phyloP scores from a whole-genome alignment of 768 basidiomycete species.

The Lepiota subincarnata region DNA sequence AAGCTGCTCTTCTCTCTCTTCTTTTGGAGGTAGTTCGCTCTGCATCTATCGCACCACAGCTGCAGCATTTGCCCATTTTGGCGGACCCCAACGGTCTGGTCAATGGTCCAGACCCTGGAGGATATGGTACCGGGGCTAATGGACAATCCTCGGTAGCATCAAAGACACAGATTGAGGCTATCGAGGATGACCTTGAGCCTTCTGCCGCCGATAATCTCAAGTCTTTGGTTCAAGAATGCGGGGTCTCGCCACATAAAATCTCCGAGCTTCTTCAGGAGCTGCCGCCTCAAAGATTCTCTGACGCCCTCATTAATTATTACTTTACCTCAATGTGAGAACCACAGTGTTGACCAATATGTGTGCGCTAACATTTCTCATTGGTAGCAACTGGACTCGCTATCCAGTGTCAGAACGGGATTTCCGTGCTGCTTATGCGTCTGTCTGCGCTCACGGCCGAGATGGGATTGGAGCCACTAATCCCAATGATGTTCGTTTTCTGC shows the following conservation, averaged over 20 bases:
- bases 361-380: slow-evolving; percentile 14
- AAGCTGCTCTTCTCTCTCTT: slow-evolving; percentile 10
- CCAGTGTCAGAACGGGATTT: slow-evolving; percentile 86
- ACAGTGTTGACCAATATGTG: not conserved
- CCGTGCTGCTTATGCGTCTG: slow-evolving; percentile 61
- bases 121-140: not conserved
- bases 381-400: slow-evolving; percentile 90
- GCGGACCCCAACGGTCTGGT: not conserved
- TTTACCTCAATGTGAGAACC: slow-evolving; percentile 62
- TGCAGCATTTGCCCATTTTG: slow-evolving; percentile 24
- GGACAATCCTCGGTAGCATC: slow-evolving; percentile 2
- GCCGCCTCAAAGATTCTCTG: slow-evolving; percentile 70
- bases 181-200: slow-evolving; percentile 43
- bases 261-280: slow-evolving; percentile 86
- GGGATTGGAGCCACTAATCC: slow-evolving; percentile 60
- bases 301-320: slow-evolving; percentile 80
- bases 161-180: slow-evolving; percentile 20
- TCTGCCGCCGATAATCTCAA: slow-evolving; percentile 80
- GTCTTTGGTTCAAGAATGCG: slow-evolving; percentile 86
- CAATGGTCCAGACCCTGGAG: not conserved
- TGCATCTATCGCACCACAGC: slow-evolving; percentile 13
- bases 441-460: slow-evolving; percentile 58
- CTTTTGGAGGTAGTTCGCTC: too few species aligned
- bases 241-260: slow-evolving; percentile 86
- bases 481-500: slow-evolving; percentile 79